Evolutionary conservation across 768 basidiomycete genomes (phyloP).

Genomic region (Rhizopogon sp.): DNA sequence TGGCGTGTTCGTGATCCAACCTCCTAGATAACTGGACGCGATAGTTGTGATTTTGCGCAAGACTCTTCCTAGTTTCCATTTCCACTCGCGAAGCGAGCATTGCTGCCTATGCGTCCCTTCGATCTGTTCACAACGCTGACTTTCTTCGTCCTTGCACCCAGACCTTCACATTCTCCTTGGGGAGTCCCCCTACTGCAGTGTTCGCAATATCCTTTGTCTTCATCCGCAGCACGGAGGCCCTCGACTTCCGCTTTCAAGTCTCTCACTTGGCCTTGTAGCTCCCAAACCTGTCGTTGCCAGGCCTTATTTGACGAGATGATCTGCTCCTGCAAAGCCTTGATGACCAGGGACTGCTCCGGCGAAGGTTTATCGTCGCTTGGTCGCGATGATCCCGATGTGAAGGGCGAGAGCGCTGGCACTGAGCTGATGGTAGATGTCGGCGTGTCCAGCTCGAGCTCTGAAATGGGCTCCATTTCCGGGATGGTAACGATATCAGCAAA

Average conservation of each 20-base stretch:
- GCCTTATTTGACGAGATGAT: constrained; percentile 50
- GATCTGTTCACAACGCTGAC: constrained; percentile 55
- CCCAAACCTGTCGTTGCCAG: constrained; percentile 73
- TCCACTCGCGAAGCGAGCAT: constrained; percentile 55
- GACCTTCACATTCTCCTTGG: constrained; percentile 6
- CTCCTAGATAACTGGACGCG: constrained; percentile 2
- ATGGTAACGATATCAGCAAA: constrained; percentile 44
- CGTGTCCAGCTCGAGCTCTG: constrained; percentile 36
- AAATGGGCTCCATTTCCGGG: constrained; percentile 13
- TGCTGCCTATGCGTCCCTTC: constrained; percentile 60
- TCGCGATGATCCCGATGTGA: constrained; percentile 35
- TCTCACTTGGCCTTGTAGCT: constrained; percentile 68
- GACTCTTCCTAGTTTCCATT: constrained; percentile 18
- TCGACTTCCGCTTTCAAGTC: constrained; percentile 69
- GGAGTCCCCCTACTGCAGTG: constrained; percentile 52
- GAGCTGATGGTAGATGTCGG: constrained; percentile 44
- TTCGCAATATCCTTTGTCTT: constrained; percentile 44
- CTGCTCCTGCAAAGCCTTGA: constrained; percentile 58
- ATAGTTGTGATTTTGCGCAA: constrained; percentile 4
- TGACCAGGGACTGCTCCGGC: constrained; percentile 38
- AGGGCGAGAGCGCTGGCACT: constrained; percentile 38
- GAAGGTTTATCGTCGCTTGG: constrained; percentile 28
- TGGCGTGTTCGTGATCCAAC: constrained; percentile 5
- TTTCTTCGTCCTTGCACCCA: constrained; percentile 19
- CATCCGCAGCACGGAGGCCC: constrained; percentile 39